Conservation (phyloP, 768 basidiomycete genomes). For the Leccinellum albellum region DNA sequence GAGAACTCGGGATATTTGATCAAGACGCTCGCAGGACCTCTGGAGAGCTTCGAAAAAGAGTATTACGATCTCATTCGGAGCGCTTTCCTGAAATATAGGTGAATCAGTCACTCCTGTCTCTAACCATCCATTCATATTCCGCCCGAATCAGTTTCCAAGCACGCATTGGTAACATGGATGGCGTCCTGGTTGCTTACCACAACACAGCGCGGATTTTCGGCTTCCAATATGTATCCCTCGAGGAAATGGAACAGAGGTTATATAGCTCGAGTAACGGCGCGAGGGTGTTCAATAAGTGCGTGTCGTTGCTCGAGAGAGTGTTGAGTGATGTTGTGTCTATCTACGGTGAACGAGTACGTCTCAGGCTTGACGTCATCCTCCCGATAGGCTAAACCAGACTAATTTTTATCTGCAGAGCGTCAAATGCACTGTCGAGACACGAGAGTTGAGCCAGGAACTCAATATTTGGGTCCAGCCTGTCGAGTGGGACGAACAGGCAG, state of each 20-base stretch:
- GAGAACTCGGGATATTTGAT: constrained; percentile 82
- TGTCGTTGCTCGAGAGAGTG: constrained; percentile 66
- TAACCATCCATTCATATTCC: neutral
- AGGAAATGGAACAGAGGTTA: constrained; percentile 82
- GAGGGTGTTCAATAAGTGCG: constrained; percentile 70
- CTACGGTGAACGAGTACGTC: constrained; percentile 64
- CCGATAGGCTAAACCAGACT: neutral
- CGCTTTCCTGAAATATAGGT: constrained; percentile 94
- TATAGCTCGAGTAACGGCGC: constrained; percentile 61
- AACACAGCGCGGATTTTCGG: constrained; percentile 87
- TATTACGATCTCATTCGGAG: constrained; percentile 93
- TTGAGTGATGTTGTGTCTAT: constrained; percentile 51
- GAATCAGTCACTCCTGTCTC: neutral
- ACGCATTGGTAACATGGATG: constrained; percentile 96
- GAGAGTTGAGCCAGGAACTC: constrained; percentile 39
- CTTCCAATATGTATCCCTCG: constrained; percentile 86
- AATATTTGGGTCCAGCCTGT: constrained; percentile 67
- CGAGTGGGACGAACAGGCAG: constrained; percentile 38
- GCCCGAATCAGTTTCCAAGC: constrained; percentile 71
- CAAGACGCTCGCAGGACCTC: constrained; percentile 51
- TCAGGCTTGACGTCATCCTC: neutral
- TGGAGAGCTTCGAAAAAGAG: constrained; percentile 87
- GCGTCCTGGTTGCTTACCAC: constrained; percentile 83
- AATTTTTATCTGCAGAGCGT: constrained; percentile 41
- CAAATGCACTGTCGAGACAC: constrained; percentile 59